Base-by-base conservation (phyloP, 78 protist species). In the Guillardia theta region DNA sequence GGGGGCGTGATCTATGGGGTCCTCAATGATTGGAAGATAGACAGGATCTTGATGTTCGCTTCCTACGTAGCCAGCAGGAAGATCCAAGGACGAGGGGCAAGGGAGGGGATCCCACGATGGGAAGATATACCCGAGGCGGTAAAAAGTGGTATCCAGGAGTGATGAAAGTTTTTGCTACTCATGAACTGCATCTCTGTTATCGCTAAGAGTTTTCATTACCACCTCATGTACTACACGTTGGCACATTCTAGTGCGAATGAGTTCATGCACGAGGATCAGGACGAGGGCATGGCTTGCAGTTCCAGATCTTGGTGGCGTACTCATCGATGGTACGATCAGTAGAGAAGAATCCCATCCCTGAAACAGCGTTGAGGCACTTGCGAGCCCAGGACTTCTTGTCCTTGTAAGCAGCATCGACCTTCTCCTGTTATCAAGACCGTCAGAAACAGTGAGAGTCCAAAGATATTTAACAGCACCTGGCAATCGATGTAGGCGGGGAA, bases 221-320 rank as follows among this genome's bases (percentile, higher is more conserved):
- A n/a, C n/a, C n/a, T n/a, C n/a, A n/a, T n/a, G n/a, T n/a, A n/a
- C n/a, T n/a, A n/a, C n/a, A n/a, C n/a, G n/a, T n/a, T n/a, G n/a
- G n/a, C n/a, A n/a, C n/a, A n/a, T n/a, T n/a, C n/a, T n/a, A n/a
- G n/a, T n/a, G n/a, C n/a, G n/a, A 53, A 18, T 53, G 62, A 12
- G 41, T 18, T 70, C 36, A 70, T 1, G 33, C 41, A 43, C 83
- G 88, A 48, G 88, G 88, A 48, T 36, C 88, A 41, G 88, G 88
- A 27, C 88, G 88, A 6, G 88, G 88, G 15, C 22, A 21, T 12
- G 88, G 48, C 90, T 96, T 77, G 62, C 97, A 77, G 64, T 93
- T 64, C 99, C 99, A 98, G 92, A 98, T 98, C 18, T 96, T 83
- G 27, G 95, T 18, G 18, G 99, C 98, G 53, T 98, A 98, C 93